phyloP scores from a whole-genome alignment of 2,329 filamentous ascomycete genomes.

The Botrytis byssoidea region DNA sequence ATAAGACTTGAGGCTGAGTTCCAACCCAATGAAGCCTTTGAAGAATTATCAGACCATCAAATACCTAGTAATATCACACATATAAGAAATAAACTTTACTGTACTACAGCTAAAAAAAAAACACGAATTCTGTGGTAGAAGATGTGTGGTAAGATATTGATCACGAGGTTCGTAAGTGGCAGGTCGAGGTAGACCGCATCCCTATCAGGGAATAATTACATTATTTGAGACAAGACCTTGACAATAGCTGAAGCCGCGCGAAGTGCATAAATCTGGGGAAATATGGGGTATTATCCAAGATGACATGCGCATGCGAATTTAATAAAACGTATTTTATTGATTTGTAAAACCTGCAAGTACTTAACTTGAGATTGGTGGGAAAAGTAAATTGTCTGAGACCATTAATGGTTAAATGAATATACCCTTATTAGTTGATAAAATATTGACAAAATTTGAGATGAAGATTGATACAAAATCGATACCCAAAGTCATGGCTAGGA shows the following conservation, averaged over 20 bases:
- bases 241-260: not conserved
- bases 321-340: not conserved
- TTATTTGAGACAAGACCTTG: not conserved
- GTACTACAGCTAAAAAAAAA: not conserved
- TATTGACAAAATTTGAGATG: not conserved
- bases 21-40: not conserved
- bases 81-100: not conserved
- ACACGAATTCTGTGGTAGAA: not conserved
- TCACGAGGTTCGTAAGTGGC: not conserved
- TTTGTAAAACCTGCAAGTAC: not conserved
- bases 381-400: not conserved
- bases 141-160: not conserved
- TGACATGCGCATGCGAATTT: not conserved
- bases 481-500: not conserved
- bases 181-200: not conserved
- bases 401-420: not conserved
- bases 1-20: not conserved
- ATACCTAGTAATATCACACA: not conserved
- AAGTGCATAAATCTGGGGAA: conserved; percentile 9
- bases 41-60: not conserved
- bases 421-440: not conserved
- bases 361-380: not conserved
- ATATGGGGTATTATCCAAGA: conserved; percentile 14
- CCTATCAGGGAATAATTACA: not conserved
- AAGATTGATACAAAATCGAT: not conserved